Evolutionary conservation across 805 yeast genomes (phyloP), one percentile per base, ranked within the genome.

Genomic region (Suhomyces xylopsoci): DNA sequence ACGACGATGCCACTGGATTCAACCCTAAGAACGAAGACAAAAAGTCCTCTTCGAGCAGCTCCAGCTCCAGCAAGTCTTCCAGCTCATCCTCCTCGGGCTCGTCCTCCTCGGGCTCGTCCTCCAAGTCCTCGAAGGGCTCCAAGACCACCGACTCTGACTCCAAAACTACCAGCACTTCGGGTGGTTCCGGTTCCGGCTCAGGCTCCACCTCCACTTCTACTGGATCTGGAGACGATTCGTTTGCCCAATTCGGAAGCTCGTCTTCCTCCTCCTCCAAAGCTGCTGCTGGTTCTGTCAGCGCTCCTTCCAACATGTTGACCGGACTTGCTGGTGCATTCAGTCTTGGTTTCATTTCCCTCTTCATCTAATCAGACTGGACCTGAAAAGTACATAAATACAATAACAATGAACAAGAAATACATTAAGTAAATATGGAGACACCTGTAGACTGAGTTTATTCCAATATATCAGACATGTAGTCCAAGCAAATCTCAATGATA

Each of bases 1-100:
- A 81, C 43, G 63, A 67, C n/a, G 83, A 79, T 28, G 88, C 84
- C 28, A 74, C 85, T 26, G 97, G 97, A 9, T 71, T 82, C 47
- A 79, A 88, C 60, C 83, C 84, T 15, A 74, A 78, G 48, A 64
- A 58, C 47, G 57, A 42, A 22, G n/a, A 19, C 30, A 26, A 22
- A 22, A 61, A 12, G 58, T 57, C 43, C 55, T 10, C 26, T 32
- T 41, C 25, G 7, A 22, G 25, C 25, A 22, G 25, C 25, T 22
- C 53, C n/a, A 28, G 32, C 4, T 46, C 34, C 17, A 28, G 32
- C 32, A 28, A 12, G 28, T 51, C 47, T n/a, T 62, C 55, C 28
- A 32, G 57, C 44, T 15, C 50, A 45, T 22, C 56, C 17, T 46
- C 66, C n/a, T n/a, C n/a, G n/a, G n/a, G n/a, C n/a, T n/a, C 51